phyloP scores from a whole-genome alignment of 495 filamentous ascomycete species.

The Lasiosphaeria ovina region DNA sequence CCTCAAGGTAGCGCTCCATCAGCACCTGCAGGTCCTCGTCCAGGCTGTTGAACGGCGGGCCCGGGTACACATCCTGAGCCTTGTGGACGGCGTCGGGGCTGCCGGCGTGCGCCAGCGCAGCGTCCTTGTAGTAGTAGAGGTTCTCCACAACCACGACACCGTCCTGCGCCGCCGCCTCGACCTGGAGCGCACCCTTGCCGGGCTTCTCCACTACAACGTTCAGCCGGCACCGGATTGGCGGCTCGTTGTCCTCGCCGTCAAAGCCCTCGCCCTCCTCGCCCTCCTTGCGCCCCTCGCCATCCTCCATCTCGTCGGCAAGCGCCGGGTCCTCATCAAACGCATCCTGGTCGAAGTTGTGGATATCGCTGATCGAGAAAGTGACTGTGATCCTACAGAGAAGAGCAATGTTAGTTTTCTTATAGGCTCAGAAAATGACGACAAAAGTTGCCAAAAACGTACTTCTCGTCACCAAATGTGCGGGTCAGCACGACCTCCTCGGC shows the following conservation, averaged over 20 bases:
- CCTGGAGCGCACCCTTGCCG: slow-evolving; percentile 71
- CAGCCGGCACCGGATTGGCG: slow-evolving; percentile 75
- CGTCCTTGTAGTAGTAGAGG: slow-evolving; percentile 78
- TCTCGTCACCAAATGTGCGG: slow-evolving; percentile 83
- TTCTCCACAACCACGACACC: slow-evolving; percentile 87
- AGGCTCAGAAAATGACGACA: too few relatives aligned
- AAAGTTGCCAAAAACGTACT: slow-evolving; percentile 49
- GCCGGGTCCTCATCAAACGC: slow-evolving; percentile 53
- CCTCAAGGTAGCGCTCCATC: slow-evolving; percentile 91
- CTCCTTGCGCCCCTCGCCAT: slow-evolving; percentile 42
- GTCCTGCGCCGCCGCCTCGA: slow-evolving; percentile 85
- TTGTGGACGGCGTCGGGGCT: slow-evolving; percentile 45
- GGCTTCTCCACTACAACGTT: slow-evolving; percentile 86
- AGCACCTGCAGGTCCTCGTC: slow-evolving; percentile 93
- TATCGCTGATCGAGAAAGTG: slow-evolving; percentile 89
- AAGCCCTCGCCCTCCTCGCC: slow-evolving; percentile 54
- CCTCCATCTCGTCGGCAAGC: slow-evolving; percentile 64
- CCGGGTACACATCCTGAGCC: slow-evolving; percentile 76
- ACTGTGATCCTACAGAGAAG: slow-evolving; percentile 68
- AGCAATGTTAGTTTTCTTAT: slow-evolving; percentile 17
- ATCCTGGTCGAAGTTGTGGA: slow-evolving; percentile 66
- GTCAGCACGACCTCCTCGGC: slow-evolving; percentile 83
- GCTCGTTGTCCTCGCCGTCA: slow-evolving; percentile 48
- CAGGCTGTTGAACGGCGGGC: slow-evolving; percentile 88
- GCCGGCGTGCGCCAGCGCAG: slow-evolving; percentile 61